These are phyloP conservation scores for Podospora conica DNA, from an alignment of 495 filamentous ascomycete species.

Conservation along the genomic window DNA sequence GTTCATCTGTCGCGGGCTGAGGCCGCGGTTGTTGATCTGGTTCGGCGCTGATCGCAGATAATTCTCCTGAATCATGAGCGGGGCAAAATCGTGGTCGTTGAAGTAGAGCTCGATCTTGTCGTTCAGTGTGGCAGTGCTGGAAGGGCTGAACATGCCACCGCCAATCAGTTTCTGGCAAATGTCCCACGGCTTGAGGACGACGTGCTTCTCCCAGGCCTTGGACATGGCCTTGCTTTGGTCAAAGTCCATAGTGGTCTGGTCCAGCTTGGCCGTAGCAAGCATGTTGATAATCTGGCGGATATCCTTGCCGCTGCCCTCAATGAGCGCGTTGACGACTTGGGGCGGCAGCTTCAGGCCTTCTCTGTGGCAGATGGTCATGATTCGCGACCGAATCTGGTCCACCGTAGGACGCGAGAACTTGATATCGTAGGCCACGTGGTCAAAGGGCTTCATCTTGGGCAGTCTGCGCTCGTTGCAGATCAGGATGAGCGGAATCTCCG, in stretches of 20 bases:
- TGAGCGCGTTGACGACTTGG: slow-evolving; percentile 85
- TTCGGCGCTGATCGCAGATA: slow-evolving; percentile 78
- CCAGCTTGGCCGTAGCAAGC: slow-evolving; percentile 87
- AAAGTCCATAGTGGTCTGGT: slow-evolving; percentile 69
- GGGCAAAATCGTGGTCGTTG: slow-evolving; percentile 96
- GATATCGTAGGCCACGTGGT: slow-evolving; percentile 73
- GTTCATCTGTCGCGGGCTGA: slow-evolving; percentile 51
- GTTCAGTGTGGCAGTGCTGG: slow-evolving; percentile 78
- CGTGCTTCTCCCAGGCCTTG: slow-evolving; percentile 96
- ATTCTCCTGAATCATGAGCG: slow-evolving; percentile 97
- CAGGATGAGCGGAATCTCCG: slow-evolving; percentile 87
- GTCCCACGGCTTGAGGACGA: slow-evolving; percentile 96
- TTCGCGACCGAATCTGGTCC: slow-evolving; percentile 79
- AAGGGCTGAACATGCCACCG: slow-evolving; percentile 74
- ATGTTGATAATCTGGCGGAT: slow-evolving; percentile 99
- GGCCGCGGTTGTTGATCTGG: slow-evolving; percentile 51
- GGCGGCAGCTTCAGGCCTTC: slow-evolving; percentile 82
- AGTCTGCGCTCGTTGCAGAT: slow-evolving; percentile 93
- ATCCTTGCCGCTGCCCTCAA: slow-evolving; percentile 90
- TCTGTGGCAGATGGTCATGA: slow-evolving; percentile 90
- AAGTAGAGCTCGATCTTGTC: slow-evolving; percentile 99
- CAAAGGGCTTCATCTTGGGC: slow-evolving; percentile 98
- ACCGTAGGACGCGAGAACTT: slow-evolving; percentile 84
- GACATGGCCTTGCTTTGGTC: slow-evolving; percentile 85
- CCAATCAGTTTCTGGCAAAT: slow-evolving; percentile 89